Conservation (phyloP, 139 green algal genomes). For the Chlorella sp. region DNA sequence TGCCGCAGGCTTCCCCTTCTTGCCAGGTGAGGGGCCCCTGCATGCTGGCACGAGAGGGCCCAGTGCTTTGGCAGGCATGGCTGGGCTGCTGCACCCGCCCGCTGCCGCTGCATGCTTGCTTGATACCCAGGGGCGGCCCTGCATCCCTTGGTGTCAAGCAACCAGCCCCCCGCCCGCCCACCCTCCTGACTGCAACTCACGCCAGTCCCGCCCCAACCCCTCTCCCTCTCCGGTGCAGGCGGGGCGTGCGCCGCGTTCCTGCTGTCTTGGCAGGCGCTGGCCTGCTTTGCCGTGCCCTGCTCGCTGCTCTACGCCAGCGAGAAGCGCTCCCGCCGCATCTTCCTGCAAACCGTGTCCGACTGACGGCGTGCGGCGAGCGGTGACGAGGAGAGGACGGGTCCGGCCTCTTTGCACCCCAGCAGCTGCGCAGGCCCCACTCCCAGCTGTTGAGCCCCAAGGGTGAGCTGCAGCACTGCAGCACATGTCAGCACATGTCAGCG, state of each 20-base stretch:
- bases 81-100: neutral
- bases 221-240: slow-evolving; percentile 4
- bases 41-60: neutral
- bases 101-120: neutral
- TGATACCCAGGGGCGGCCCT: too few relatives aligned
- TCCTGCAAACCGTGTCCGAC: slow-evolving; percentile 20
- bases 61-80: neutral
- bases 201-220: neutral
- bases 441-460: too few relatives aligned
- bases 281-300: slow-evolving; percentile 40
- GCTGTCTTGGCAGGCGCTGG: slow-evolving; percentile 23
- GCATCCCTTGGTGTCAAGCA: too few relatives aligned
- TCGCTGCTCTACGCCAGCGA: slow-evolving; percentile 34
- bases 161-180: neutral
- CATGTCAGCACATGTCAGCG: too few relatives aligned
- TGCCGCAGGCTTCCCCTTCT: slow-evolving; percentile 20
- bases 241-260: slow-evolving; percentile 13
- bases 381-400: too few relatives aligned
- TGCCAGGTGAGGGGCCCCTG: neutral
- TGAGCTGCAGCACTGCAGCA: too few relatives aligned
- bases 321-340: slow-evolving; percentile 30
- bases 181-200: neutral
- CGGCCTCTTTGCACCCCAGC: too few relatives aligned
- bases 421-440: too few relatives aligned
- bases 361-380: neutral